Evolutionary conservation across 495 filamentous ascomycete species (phyloP), one percentile per base, ranked within the genome.

Genomic region (Penicillium chermesinum): DNA sequence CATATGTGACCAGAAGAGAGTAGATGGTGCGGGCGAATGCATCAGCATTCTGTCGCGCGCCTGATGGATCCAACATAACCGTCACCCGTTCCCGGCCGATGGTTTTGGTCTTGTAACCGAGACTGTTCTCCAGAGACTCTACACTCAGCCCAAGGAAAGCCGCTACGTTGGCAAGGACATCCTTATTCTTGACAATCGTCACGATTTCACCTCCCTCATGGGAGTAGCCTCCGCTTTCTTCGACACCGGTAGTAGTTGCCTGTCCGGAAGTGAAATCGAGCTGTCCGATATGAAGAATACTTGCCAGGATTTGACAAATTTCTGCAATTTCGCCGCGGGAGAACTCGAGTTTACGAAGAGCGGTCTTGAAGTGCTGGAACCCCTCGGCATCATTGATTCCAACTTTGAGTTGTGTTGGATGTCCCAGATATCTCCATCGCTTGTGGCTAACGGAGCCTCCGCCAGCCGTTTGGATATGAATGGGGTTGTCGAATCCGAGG

Each of bases 311-410:
- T 66, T 97, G 91, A 63, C 93, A 98, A 47, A 97, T 87, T 61
- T 96, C 91, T 30, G 93, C 93, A 63, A 98, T 96, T 55, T 96
- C 91, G 53, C 83, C 81, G 17, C 89, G 79, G 1, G 91, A 88
- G 54, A 98, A 96, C 63, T 96, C 93, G 32, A 98, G 77, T 63
- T 95, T 96, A 38, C 91, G 73, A 42, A 98, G 70, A 2, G 93
- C 93, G 0, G 87, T 95, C 74, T 98, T 98, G 74, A 98, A 98
- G 42, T 96, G 85, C 62, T 94, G 88, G 67, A 98, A 98, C 0
- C 91, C 91, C 58, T 96, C 91, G 3, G 81, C 72, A 64, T 98
- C 93, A 61, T 98, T 96, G 62, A 98, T 88, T 17, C 93, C 93
- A 22, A 97, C 88, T 62, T 95, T 96, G 20, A 98, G 76, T 61